Base-by-base conservation (phyloP, 495 filamentous ascomycete species). In the Daldinia decipiens region DNA sequence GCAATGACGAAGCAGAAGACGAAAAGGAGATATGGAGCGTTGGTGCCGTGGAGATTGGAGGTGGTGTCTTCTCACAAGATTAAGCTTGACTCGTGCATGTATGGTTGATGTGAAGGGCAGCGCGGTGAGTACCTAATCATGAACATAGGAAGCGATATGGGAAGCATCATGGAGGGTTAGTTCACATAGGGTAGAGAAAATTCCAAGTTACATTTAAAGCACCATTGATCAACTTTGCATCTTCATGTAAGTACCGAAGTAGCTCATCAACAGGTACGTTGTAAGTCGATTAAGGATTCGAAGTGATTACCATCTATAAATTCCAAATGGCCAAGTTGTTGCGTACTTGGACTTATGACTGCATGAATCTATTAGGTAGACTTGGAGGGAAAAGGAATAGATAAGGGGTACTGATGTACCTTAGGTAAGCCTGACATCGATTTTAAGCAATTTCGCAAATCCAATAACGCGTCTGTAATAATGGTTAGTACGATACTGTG, bases 1-100 rank as follows among this genome's bases (percentile, higher is more conserved):
- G 88, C 13, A 93, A 91, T 77, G 95, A 98, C 78, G 96, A 98
- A 77, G 80, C 86, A 12, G 95, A 99, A 76, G 95, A 99, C 82
- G 90, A 97, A 82, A 91, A 88, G 83, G 95, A 99, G 85, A 85
- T 99, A 71, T 95, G 93, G 95, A 93, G 92, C 73, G 91, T 99
- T 56, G 95, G 96, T 5, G 94, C 90, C 83, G 90, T 96, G 34
- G 95, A 98, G 78, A 79, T 95, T 47, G 94, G 91, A 40, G 86
- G 87, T 52, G 86, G 84, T 29, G 78, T 84, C 36, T 92, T 93
- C 80, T 82, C 80, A 11, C 72, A 73, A 21, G 72, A 74, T 26
- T 74, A 71, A 26, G 6, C 5, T 27, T 6, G 2, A 31, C 15
- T 24, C 21, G 21, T 2, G 50, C 27, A 58, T 52, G 24, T 72